Conservation (phyloP, 257 asterid species). For the Fraxinus excelsior region DNA sequence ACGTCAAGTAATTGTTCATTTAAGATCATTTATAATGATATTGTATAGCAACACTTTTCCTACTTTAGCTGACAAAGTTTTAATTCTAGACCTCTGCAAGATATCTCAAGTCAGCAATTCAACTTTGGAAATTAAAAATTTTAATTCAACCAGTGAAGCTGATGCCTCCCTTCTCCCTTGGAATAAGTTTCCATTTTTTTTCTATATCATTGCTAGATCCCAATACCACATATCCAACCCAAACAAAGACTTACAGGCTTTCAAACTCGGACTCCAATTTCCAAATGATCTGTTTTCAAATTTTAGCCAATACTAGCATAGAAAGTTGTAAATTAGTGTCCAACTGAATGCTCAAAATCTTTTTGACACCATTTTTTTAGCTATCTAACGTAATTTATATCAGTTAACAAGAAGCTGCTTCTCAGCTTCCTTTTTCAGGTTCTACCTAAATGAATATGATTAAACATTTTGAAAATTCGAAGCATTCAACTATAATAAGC, state of each 20-base stretch:
- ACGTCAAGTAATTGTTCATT: background rate
- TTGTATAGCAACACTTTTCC: background rate
- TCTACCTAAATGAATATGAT: background rate
- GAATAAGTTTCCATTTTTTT: background rate
- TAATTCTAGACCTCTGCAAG: background rate
- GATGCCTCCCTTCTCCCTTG: background rate
- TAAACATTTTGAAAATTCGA: constrained; percentile 4
- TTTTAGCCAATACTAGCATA: too few species aligned
- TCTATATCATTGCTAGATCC: background rate
- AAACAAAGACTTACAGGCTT: background rate
- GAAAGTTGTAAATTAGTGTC: background rate
- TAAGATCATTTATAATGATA: background rate
- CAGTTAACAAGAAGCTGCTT: too few species aligned
- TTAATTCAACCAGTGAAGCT: background rate
- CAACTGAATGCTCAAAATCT: background rate
- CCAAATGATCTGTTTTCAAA: too few species aligned
- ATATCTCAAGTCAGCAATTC: background rate
- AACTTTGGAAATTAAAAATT: background rate
- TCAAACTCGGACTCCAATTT: background rate
- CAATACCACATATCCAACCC: background rate
- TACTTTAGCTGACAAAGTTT: constrained; percentile 15
- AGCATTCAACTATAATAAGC: background rate
- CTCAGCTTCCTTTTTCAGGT: constrained; percentile 4
- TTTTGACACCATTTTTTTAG: too few species aligned
- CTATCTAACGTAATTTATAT: too few species aligned